Conservation (phyloP, 1,139 yeast species). For the Arxiozyma slooffiae region DNA sequence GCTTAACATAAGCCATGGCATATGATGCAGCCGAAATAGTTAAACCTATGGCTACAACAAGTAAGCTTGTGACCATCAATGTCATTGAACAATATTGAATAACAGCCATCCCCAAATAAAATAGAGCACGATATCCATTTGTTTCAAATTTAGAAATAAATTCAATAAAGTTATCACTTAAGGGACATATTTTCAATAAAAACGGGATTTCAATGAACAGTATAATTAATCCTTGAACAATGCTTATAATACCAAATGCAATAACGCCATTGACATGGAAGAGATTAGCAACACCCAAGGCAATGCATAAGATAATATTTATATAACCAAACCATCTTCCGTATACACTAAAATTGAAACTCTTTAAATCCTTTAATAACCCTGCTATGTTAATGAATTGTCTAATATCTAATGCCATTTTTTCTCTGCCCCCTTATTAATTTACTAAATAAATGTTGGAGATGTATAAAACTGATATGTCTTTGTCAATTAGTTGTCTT, state of each 20-base stretch:
- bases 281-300: constrained; percentile 83
- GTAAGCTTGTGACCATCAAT: constrained; percentile 65
- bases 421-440: too few relatives aligned
- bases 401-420: constrained; percentile 36
- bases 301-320: constrained; percentile 68
- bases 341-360: constrained; percentile 59
- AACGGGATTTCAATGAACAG: constrained; percentile 89
- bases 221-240: constrained; percentile 73
- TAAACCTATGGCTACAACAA: constrained; percentile 74
- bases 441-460: too few relatives aligned
- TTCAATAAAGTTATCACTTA: constrained; percentile 73
- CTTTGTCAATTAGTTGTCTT: too few relatives aligned
- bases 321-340: constrained; percentile 64
- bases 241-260: constrained; percentile 70
- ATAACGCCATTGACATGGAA: constrained; percentile 78
- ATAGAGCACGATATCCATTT: constrained; percentile 54
- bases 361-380: constrained; percentile 51
- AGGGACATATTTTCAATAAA: constrained; percentile 77
- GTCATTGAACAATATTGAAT: constrained; percentile 77
- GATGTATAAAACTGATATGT: too few relatives aligned
- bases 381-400: constrained; percentile 47
- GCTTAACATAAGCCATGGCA: constrained; percentile 63
- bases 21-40: constrained; percentile 63
- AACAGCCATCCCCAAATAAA: constrained; percentile 58
- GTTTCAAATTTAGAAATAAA: constrained; percentile 64